Conservation (phyloP, 2,329 filamentous ascomycete genomes). For the Fusarium anthophilum region DNA sequence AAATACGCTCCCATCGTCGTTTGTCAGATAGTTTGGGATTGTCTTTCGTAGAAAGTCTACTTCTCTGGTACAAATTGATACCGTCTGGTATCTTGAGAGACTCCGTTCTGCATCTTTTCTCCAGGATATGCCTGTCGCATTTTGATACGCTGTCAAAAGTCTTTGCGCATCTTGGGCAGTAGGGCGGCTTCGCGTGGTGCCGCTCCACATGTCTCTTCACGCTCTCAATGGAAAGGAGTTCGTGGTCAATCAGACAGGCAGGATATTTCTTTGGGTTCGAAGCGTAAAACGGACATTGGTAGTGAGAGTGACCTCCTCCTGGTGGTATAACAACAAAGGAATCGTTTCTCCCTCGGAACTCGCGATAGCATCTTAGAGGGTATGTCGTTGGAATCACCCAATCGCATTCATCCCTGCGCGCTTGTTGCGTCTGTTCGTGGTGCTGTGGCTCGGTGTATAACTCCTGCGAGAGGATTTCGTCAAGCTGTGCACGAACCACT, state of each 20-base stretch:
- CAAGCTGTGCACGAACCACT: rapidly evolving
- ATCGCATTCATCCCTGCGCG: too few species aligned
- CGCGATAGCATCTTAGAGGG: rapidly evolving
- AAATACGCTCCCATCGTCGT: not conserved
- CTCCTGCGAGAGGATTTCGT: rapidly evolving
- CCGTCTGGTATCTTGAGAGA: not conserved
- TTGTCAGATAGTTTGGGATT: not conserved
- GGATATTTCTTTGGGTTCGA: not conserved
- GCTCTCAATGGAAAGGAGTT: rapidly evolving
- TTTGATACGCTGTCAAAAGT: not conserved
- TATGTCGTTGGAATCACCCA: not conserved
- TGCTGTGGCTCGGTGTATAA: rapidly evolving
- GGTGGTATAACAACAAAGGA: rapidly evolving
- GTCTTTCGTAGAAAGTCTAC: not conserved
- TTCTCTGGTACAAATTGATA: not conserved
- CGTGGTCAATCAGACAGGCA: rapidly evolving
- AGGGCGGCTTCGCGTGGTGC: rapidly evolving
- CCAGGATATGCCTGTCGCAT: not conserved
- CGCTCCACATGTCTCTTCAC: rapidly evolving
- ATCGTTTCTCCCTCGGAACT: rapidly evolving
- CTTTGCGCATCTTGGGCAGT: not conserved
- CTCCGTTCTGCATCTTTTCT: not conserved
- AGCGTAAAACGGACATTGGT: not conserved
- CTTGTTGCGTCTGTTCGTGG: not conserved
- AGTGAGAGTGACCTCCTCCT: rapidly evolving